These are phyloP conservation scores for Botrytis sinoallii DNA, from an alignment of 2,329 filamentous ascomycete genomes.

Conservation along the genomic window DNA sequence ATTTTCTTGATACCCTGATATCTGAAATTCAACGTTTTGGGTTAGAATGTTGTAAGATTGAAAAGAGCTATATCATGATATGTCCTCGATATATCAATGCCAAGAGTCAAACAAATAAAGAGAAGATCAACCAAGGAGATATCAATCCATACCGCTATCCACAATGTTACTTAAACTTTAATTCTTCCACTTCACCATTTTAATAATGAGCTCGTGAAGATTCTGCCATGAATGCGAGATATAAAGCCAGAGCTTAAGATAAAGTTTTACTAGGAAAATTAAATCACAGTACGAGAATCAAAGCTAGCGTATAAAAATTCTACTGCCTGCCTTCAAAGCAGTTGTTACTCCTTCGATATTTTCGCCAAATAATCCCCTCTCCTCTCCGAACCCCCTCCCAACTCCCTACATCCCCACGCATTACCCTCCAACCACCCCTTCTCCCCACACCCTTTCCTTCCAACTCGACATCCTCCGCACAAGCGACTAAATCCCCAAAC, in stretches of 20 bases:
- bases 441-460: conserved; percentile 24
- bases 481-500: conserved; percentile 27
- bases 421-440: conserved; percentile 29
- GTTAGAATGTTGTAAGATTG: not conserved
- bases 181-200: not conserved
- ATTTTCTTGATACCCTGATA: not conserved
- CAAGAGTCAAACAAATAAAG: not conserved
- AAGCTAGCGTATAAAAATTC: conserved; percentile 13
- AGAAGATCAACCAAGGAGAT: not conserved
- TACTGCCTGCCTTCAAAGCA: not conserved
- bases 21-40: not conserved
- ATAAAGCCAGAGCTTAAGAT: not conserved
- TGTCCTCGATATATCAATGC: not conserved
- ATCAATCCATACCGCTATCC: not conserved
- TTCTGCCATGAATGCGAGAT: not conserved
- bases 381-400: conserved; percentile 21
- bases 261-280: not conserved
- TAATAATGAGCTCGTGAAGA: not conserved
- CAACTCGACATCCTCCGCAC: conserved; percentile 20
- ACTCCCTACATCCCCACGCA: conserved; percentile 30
- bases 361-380: conserved; percentile 29
- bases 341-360: conserved; percentile 18
- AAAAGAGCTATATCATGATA: not conserved
- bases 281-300: conserved; percentile 1
- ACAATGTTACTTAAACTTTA: not conserved